Percentiles rank a stretch among this genome's conserved stretches.
These are phyloP conservation scores for Phytophthora litchii DNA, from an alignment of 352 stramenopile genomes.

Conservation along the genomic window DNA sequence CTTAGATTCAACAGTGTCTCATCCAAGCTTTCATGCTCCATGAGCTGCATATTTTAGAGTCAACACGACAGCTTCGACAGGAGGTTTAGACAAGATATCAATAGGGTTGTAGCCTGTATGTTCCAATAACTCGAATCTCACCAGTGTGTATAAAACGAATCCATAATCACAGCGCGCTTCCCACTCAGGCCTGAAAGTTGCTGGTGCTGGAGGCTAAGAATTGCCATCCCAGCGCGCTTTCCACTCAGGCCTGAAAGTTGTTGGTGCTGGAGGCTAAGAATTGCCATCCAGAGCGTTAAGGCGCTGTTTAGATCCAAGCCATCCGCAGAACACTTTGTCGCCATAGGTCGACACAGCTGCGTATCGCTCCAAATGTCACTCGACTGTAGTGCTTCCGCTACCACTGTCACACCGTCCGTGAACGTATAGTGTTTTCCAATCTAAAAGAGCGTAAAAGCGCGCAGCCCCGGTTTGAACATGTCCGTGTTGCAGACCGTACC, in stretches of 20 bases:
- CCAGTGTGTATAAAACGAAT: slow-evolving; percentile 1
- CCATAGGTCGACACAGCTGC: background rate
- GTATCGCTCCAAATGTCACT: background rate
- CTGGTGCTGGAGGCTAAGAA: slow-evolving; percentile 1
- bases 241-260: background rate
- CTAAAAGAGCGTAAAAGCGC: background rate
- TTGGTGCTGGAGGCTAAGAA: slow-evolving; percentile 1
- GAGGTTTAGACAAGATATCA: background rate
- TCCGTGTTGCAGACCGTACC: too few species aligned
- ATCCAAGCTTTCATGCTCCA: slow-evolving; percentile 7
- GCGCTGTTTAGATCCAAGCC: slow-evolving; percentile 6
- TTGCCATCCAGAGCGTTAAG: background rate
- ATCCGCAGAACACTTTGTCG: background rate
- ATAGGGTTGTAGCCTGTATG: background rate
- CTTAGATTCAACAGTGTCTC: background rate
- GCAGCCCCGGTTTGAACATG: too few species aligned
- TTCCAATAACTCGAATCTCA: background rate
- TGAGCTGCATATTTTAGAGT: background rate
- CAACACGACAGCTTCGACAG: background rate
- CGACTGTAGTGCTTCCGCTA: slow-evolving; percentile 2
- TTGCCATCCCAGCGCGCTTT: slow-evolving; percentile 1
- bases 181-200: background rate
- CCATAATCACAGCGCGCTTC: slow-evolving; percentile 2
- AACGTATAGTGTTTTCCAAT: background rate
- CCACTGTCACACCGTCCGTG: background rate